Conservation (phyloP, 257 asterid species). For the Salvia rosmarinus region DNA sequence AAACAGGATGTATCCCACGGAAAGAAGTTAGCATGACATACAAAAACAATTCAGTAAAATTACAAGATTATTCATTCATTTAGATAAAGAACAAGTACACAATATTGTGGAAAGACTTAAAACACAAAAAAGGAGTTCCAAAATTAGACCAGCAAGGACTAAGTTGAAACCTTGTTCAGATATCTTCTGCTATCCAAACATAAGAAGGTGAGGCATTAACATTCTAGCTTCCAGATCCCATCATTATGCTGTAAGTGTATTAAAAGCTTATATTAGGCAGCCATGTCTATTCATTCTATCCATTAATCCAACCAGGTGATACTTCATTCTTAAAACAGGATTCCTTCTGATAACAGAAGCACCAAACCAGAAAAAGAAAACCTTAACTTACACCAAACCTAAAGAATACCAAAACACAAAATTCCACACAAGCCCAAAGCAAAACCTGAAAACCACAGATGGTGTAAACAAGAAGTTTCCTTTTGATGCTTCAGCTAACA, state of each 20-base stretch:
- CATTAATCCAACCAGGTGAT: slow-evolving; percentile 22
- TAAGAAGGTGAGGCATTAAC: background rate
- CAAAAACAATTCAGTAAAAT: slow-evolving; percentile 28
- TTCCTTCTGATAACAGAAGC: background rate
- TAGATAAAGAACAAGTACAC: slow-evolving; percentile 17
- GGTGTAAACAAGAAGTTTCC: too few species aligned
- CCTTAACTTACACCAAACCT: too few species aligned
- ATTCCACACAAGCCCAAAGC: too few species aligned
- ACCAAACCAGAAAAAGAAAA: background rate
- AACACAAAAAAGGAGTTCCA: background rate
- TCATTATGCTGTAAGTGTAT: slow-evolving; percentile 4
- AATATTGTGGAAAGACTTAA: slow-evolving; percentile 6
- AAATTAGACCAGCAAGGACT: slow-evolving; percentile 10
- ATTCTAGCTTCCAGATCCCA: background rate
- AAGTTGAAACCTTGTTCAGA: slow-evolving; percentile 16
- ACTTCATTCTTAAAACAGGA: slow-evolving; percentile 2
- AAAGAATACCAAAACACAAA: too few species aligned
- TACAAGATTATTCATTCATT: slow-evolving; percentile 16
- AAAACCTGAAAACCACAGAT: too few species aligned
- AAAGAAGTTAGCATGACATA: slow-evolving; percentile 31
- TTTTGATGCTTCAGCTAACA: too few species aligned
- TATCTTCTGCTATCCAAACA: slow-evolving; percentile 1
- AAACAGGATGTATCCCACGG: slow-evolving; percentile 39
- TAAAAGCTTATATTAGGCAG: background rate
- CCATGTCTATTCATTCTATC: slow-evolving; percentile 10